A percentile compares a stretch with the other conserved stretches of the same genome.
Conservation (phyloP, 2,329 filamentous ascomycete species). For the Colletotrichum theobromicola region DNA sequence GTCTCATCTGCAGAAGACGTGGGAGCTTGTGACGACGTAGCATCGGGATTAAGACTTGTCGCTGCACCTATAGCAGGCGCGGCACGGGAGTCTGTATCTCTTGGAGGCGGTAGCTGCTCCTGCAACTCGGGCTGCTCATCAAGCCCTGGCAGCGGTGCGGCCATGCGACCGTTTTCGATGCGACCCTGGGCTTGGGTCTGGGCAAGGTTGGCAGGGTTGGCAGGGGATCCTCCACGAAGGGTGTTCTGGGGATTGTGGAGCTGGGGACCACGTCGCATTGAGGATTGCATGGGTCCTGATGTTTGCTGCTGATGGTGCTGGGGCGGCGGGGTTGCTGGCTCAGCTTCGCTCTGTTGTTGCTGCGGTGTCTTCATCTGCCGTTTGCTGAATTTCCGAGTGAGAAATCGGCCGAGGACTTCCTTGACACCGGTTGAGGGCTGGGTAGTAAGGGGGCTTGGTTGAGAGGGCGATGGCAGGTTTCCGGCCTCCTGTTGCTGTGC, state of each 20-base stretch:
- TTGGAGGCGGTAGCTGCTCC: background rate
- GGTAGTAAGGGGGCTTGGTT: background rate
- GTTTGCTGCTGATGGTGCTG: background rate
- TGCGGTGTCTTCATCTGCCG: background rate
- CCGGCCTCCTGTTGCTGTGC: background rate
- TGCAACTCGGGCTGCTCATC: slow-evolving; percentile 10
- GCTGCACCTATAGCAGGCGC: background rate
- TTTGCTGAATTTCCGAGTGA: slow-evolving; percentile 1
- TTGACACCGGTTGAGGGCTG: background rate
- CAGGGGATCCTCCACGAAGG: background rate
- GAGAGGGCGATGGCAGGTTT: background rate
- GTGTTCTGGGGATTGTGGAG: slow-evolving; percentile 23
- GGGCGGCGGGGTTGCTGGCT: background rate
- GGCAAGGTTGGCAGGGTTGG: background rate
- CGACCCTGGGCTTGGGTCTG: slow-evolving; percentile 5
- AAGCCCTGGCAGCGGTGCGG: slow-evolving; percentile 8
- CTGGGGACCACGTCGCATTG: slow-evolving; percentile 15
- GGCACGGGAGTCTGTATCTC: background rate
- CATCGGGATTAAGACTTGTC: background rate
- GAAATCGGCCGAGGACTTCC: slow-evolving; percentile 1
- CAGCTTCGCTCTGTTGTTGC: background rate
- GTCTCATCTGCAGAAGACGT: background rate
- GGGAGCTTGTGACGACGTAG: slow-evolving; percentile 3
- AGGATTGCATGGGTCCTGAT: slow-evolving; percentile 7
- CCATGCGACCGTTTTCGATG: slow-evolving; percentile 7